Conservation (phyloP, 2,329 filamentous ascomycete species). For the Colletotrichum gloeosporioides region DNA sequence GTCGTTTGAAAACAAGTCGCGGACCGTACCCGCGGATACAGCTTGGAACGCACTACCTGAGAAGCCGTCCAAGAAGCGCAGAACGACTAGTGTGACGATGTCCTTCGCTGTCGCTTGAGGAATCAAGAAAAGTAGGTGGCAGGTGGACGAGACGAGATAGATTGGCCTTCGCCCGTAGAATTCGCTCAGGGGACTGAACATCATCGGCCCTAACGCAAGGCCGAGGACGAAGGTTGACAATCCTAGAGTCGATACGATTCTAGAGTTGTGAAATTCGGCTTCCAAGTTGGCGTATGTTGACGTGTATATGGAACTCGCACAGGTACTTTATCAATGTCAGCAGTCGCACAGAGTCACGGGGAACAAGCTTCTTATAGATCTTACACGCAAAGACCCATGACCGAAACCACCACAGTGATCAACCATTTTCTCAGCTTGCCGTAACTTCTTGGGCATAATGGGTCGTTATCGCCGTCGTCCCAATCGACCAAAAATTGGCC, state of each 20-base stretch:
- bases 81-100: slow-evolving; percentile 77
- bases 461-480: slow-evolving; percentile 75
- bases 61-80: slow-evolving; percentile 79
- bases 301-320: slow-evolving; percentile 85
- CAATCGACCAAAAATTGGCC: slow-evolving; percentile 72
- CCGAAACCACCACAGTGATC: slow-evolving; percentile 74
- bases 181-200: slow-evolving; percentile 69
- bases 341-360: neutral
- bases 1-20: slow-evolving; percentile 74
- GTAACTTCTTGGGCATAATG: slow-evolving; percentile 76
- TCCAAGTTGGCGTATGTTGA: slow-evolving; percentile 82
- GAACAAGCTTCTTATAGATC: slow-evolving; percentile 49
- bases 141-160: slow-evolving; percentile 75
- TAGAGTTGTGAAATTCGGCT: slow-evolving; percentile 73
- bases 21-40: slow-evolving; percentile 85
- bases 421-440: slow-evolving; percentile 72
- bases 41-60: slow-evolving; percentile 72
- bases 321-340: slow-evolving; percentile 62
- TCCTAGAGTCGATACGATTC: slow-evolving; percentile 78
- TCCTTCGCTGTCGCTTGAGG: slow-evolving; percentile 81
- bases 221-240: slow-evolving; percentile 85
- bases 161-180: slow-evolving; percentile 86
- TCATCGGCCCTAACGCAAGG: slow-evolving; percentile 66
- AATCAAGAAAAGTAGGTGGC: slow-evolving; percentile 81
- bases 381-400: slow-evolving; percentile 83